Base-by-base conservation (phyloP, 2,329 filamentous ascomycete species). In the Celoporthe dispersa region DNA sequence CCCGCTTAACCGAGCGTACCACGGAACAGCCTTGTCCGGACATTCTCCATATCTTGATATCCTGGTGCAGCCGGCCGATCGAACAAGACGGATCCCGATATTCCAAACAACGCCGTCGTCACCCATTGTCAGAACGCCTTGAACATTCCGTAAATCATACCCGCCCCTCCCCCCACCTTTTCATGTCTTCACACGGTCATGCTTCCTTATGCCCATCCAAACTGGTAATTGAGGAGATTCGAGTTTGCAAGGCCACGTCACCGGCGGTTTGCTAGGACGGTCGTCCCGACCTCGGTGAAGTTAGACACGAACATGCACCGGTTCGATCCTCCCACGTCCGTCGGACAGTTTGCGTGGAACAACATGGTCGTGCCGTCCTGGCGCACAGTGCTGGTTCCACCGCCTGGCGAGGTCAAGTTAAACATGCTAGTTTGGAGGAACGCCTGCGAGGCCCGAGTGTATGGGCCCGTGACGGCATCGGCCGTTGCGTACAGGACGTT, bases 401-500 rank as follows among this genome's bases (percentile, higher is more conserved):
- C 71, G 1, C 71, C 71, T 41, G 71, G 71, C 53, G 71, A 71
- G 12, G 67, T 69, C 55, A 72, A 14, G 25, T 70, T 66, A 33
- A 67, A 72, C 39, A 65, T 67, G 7, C 44, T 55, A 1, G 69
- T 72, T 16, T 69, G 6, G 33, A 69, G 61, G 51, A 72, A 65
- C 33, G 70, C 41, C 69, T 55, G n/a, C 2, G 31, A 25, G 9
- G 59, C 22, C 44, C 61, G 57, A 3, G 64, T 69, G 55, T 72
- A 72, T 19, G 71, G 71, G 8, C 71, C 71, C 22, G 57, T 31
- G 9, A 72, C 64, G 19, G 66, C 35, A 55, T 70, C 61, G n/a
- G 71, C 68, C 9, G 85, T 86, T 2, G 89, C 88, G 75, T 88
- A 91, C 67, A 85, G 84, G n/a, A 89, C 82, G 74, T 90, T 86